These are phyloP conservation scores for Mycena alexandri DNA, from an alignment of 768 basidiomycete species.

Conservation along the genomic window DNA sequence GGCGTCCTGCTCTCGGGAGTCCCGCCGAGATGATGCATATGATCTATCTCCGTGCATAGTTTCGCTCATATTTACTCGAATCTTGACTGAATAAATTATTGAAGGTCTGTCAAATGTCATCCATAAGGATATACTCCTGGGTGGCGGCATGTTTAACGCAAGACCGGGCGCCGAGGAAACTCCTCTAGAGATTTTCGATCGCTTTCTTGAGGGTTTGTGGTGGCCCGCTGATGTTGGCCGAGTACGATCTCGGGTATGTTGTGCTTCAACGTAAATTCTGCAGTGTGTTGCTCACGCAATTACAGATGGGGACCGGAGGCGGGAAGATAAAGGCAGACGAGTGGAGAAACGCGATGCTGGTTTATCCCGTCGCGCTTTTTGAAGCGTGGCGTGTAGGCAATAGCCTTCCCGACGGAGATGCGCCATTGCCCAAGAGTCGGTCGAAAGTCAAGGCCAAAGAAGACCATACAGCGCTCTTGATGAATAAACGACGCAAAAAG, in stretches of 20 bases:
- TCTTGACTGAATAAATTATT: not conserved
- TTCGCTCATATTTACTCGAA: not conserved
- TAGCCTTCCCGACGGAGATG: not conserved
- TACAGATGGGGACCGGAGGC: not conserved
- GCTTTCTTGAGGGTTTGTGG: slow-evolving; percentile 1
- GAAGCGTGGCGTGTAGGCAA: slow-evolving; percentile 10
- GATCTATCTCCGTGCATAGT: slow-evolving; percentile 3
- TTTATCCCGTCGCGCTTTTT: slow-evolving; percentile 8
- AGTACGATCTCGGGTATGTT: slow-evolving; percentile 9
- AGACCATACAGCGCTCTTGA: not conserved
- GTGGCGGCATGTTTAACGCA: slow-evolving; percentile 15
- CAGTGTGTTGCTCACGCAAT: not conserved
- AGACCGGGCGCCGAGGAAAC: not conserved
- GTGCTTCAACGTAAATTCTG: not conserved
- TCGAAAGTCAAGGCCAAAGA: slow-evolving; percentile 3
- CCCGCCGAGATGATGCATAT: slow-evolving; percentile 11
- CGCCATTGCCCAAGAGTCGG: not conserved
- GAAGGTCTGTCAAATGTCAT: slow-evolving; percentile 1
- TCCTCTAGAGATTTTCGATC: slow-evolving; percentile 3
- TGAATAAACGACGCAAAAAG: slow-evolving; percentile 8
- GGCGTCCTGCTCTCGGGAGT: not conserved
- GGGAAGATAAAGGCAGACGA: slow-evolving; percentile 4
- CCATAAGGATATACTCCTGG: slow-evolving; percentile 11
- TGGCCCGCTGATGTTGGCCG: slow-evolving; percentile 17
- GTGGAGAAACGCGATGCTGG: slow-evolving; percentile 4